Conservation (phyloP, 179 eudicot species). For the Beta macrorhiza region DNA sequence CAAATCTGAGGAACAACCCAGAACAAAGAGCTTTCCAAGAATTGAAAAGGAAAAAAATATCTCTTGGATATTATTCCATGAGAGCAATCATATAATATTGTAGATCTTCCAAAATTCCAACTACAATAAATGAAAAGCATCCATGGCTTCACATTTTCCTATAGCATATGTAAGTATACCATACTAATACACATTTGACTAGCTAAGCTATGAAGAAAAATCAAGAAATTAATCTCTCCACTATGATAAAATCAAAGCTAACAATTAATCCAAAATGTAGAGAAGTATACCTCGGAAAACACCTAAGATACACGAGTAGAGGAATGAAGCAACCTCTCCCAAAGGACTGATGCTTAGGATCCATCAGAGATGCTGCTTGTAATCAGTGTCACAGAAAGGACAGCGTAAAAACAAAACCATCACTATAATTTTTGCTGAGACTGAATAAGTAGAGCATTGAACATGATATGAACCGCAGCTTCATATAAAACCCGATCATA, state of each 20-base stretch:
- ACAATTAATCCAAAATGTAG: constrained; percentile 11
- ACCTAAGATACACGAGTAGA: constrained; percentile 22
- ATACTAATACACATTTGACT: constrained; percentile 17
- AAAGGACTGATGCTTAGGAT: not conserved
- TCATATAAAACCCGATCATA: constrained; percentile 67
- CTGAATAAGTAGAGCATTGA: constrained; percentile 84
- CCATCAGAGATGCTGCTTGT: constrained; percentile 5
- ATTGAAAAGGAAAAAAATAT: not conserved
- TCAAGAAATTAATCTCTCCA: constrained; percentile 11
- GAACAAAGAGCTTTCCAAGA: not conserved
- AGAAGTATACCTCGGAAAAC: constrained; percentile 26
- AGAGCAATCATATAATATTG: constrained; percentile 13
- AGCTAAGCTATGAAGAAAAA: constrained; percentile 21
- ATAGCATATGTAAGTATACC: constrained; percentile 16
- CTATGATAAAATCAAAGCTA: constrained; percentile 25
- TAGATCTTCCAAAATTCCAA: constrained; percentile 23
- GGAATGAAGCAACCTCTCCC: constrained; percentile 1
- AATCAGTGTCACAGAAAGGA: constrained; percentile 14
- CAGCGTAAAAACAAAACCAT: constrained; percentile 6
- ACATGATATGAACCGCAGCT: constrained; percentile 71
- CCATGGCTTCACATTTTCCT: constrained; percentile 9
- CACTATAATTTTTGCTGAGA: constrained; percentile 75
- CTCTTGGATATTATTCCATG: constrained; percentile 21
- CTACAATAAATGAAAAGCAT: constrained; percentile 3
- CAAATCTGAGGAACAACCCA: not conserved